phyloP scores from a whole-genome alignment of 1,139 yeast genomes.

The Lodderomyces pseudojiufengensis region DNA sequence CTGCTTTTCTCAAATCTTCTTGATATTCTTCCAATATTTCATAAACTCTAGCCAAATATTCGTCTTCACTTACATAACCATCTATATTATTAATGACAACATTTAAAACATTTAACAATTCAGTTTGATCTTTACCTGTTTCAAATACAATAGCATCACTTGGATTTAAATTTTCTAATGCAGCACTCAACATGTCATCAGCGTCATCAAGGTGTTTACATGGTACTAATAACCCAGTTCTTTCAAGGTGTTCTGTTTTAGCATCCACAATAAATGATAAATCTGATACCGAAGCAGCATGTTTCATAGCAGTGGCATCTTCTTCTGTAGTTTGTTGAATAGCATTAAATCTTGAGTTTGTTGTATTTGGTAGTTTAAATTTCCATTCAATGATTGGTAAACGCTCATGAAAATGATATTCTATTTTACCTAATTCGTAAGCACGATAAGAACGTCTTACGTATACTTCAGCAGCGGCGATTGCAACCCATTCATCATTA shows the following conservation, averaged over 20 bases:
- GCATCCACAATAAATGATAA: slow-evolving; percentile 78
- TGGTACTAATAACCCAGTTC: slow-evolving; percentile 88
- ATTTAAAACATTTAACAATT: slow-evolving; percentile 73
- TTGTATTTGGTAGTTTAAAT: slow-evolving; percentile 77
- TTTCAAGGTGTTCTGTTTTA: slow-evolving; percentile 49
- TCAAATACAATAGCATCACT: slow-evolving; percentile 37
- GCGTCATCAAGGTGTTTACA: slow-evolving; percentile 83
- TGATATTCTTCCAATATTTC: slow-evolving; percentile 67
- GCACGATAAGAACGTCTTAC: slow-evolving; percentile 97
- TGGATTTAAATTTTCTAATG: slow-evolving; percentile 66
- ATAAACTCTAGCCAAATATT: slow-evolving; percentile 56
- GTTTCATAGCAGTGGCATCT: slow-evolving; percentile 49
- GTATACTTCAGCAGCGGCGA: slow-evolving; percentile 96
- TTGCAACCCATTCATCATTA: slow-evolving; percentile 80
- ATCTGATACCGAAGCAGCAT: slow-evolving; percentile 92
- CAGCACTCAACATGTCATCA: slow-evolving; percentile 76
- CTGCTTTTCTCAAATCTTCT: slow-evolving; percentile 64
- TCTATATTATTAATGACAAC: slow-evolving; percentile 72
- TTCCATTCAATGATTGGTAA: slow-evolving; percentile 82
- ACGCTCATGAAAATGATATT: slow-evolving; percentile 56
- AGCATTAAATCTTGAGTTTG: slow-evolving; percentile 65
- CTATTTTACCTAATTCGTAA: slow-evolving; percentile 76
- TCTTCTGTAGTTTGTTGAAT: slow-evolving; percentile 44
- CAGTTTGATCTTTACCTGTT: slow-evolving; percentile 34
- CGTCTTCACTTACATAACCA: slow-evolving; percentile 70